phyloP scores from a whole-genome alignment of 495 filamentous ascomycete genomes.

The Lepraria neglecta region DNA sequence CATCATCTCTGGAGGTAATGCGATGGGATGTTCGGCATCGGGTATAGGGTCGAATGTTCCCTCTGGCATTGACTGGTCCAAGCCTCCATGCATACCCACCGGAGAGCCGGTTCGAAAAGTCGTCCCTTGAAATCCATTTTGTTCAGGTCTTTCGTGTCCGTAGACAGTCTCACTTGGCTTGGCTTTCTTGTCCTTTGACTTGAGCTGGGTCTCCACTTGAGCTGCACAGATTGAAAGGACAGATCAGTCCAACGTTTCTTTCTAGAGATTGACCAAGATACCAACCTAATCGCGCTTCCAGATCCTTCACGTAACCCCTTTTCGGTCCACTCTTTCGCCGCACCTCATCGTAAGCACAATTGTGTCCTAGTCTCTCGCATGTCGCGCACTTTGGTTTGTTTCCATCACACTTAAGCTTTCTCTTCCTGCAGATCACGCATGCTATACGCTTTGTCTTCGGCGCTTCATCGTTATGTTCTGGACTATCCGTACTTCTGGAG shows the following conservation, averaged over 20 bases:
- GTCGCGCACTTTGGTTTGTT: conserved; percentile 81
- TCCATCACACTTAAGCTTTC: conserved; percentile 78
- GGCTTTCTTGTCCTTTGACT: conserved; percentile 32
- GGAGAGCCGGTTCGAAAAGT: neutral
- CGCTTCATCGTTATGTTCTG: conserved; percentile 40
- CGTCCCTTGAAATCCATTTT: conserved; percentile 25
- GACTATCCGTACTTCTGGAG: conserved; percentile 29
- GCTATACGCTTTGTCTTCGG: conserved; percentile 89
- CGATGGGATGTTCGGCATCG: conserved; percentile 27
- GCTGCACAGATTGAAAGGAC: conserved; percentile 43
- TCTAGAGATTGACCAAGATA: neutral
- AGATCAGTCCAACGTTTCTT: neutral
- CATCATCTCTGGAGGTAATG: conserved; percentile 22
- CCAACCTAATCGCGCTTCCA: conserved; percentile 89
- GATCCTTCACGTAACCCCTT: conserved; percentile 93
- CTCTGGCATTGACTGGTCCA: conserved; percentile 22
- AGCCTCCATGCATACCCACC: conserved; percentile 3
- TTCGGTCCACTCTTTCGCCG: conserved; percentile 97
- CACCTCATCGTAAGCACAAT: conserved; percentile 92
- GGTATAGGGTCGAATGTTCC: conserved; percentile 26
- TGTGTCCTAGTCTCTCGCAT: conserved; percentile 80
- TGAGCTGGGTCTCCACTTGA: conserved; percentile 89
- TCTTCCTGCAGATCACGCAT: conserved; percentile 91
- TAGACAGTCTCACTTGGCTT: conserved; percentile 41
- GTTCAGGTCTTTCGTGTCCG: conserved; percentile 26